Evolutionary conservation across 805 yeast species (phyloP).

Genomic region (Myxozyma vanderwaltii): DNA sequence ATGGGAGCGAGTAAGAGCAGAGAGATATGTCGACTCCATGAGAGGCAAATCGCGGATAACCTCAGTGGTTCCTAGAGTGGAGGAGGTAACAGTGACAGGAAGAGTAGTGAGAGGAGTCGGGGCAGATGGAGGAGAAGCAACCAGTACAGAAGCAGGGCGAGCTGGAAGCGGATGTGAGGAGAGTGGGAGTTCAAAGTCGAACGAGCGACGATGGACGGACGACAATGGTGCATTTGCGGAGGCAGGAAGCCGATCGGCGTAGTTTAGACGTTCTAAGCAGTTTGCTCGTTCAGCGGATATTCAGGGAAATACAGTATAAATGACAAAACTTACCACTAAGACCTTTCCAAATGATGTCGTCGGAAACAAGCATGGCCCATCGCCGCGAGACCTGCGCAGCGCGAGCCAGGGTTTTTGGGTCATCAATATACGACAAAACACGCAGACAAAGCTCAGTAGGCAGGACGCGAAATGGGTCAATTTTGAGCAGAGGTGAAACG

Average conservation of each 20-base stretch:
- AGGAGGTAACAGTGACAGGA: constrained; percentile 12
- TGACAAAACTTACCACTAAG: constrained; percentile 41
- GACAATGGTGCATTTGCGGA: neutral
- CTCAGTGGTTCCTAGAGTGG: constrained; percentile 17
- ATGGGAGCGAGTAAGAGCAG: constrained; percentile 39
- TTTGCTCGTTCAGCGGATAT: neutral
- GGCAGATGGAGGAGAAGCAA: constrained; percentile 23
- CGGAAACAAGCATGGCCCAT: constrained; percentile 58
- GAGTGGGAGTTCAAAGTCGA: neutral
- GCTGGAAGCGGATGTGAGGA: neutral
- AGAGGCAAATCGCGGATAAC: constrained; percentile 17
- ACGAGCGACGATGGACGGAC: neutral
- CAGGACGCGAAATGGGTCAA: constrained; percentile 51
- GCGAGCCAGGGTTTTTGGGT: constrained; percentile 77
- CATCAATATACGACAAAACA: constrained; percentile 81
- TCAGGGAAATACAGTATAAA: neutral
- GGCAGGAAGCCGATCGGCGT: neutral
- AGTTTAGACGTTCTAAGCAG: constrained; percentile 12
- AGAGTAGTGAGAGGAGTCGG: constrained; percentile 10
- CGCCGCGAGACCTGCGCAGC: constrained; percentile 88
- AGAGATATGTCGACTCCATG: constrained; percentile 42
- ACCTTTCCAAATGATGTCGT: constrained; percentile 49
- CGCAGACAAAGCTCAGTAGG: constrained; percentile 84
- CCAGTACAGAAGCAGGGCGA: constrained; percentile 4
- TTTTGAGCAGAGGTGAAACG: constrained; percentile 44